Conservation (phyloP, 768 basidiomycete genomes). For the Hemileccinum rubropunctum region DNA sequence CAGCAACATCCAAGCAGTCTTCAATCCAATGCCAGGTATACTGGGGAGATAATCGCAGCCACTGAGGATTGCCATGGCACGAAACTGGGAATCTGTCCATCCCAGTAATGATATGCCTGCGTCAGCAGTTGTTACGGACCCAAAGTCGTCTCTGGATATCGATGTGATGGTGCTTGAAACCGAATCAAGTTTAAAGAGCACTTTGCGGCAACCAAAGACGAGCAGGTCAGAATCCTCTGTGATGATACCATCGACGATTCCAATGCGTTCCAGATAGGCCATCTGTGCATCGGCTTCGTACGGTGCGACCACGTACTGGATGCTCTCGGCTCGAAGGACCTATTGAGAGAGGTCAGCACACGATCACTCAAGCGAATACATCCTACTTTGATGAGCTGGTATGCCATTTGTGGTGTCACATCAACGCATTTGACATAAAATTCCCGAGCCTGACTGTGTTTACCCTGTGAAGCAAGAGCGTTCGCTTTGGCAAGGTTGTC, state of each 20-base stretch:
- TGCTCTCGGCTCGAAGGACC: conserved; percentile 80
- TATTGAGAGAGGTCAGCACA: conserved; percentile 31
- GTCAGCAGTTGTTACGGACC: conserved; percentile 47
- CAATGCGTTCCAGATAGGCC: conserved; percentile 81
- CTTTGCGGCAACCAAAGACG: conserved; percentile 92
- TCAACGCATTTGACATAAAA: conserved; percentile 89
- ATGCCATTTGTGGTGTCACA: conserved; percentile 97
- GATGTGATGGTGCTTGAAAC: conserved; percentile 60
- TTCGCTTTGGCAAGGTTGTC: conserved; percentile 77
- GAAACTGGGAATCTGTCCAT: conserved; percentile 89
- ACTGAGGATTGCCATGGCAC: conserved; percentile 89
- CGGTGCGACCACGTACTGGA: conserved; percentile 90
- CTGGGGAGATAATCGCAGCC: conserved; percentile 93
- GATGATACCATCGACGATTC: conserved; percentile 85
- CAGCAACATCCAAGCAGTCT: conserved; percentile 84
- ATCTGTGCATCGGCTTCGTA: conserved; percentile 99
- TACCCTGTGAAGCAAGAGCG: conserved; percentile 72
- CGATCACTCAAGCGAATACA: not conserved
- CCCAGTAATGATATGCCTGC: conserved; percentile 73
- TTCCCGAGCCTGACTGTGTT: conserved; percentile 78
- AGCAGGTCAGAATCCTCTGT: conserved; percentile 98
- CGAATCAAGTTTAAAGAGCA: conserved; percentile 90
- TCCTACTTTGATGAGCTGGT: conserved; percentile 89
- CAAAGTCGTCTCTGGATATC: conserved; percentile 69
- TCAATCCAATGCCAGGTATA: conserved; percentile 88